Evolutionary conservation across 495 filamentous ascomycete species (phyloP).

Genomic region (Neohortaea acidophila): DNA sequence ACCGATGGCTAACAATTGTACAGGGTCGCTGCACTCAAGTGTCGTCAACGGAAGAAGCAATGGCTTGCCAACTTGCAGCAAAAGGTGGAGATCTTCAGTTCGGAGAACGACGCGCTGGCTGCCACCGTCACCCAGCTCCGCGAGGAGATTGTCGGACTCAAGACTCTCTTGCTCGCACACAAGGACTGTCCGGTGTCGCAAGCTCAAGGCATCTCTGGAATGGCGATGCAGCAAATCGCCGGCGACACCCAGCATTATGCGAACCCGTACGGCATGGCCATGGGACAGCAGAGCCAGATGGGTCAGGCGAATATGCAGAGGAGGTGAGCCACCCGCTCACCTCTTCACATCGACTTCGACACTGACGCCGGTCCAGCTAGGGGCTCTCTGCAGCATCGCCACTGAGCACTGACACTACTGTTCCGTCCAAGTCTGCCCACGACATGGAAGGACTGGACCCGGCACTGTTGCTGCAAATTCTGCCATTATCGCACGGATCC

Average conservation of each 20-base stretch:
- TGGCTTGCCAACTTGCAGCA: conserved; percentile 91
- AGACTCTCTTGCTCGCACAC: conserved; percentile 82
- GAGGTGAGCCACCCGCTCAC: conserved; percentile 1
- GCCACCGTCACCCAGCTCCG: conserved; percentile 67
- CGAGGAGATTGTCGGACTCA: conserved; percentile 90
- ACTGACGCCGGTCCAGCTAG: conserved; percentile 1
- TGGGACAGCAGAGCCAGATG: conserved; percentile 24
- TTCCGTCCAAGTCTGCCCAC: too few species aligned
- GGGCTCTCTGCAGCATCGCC: not conserved
- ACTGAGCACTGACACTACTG: too few species aligned
- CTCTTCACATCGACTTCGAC: not conserved
- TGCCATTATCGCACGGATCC: too few species aligned
- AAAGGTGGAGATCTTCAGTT: conserved; percentile 83
- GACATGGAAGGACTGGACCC: too few species aligned
- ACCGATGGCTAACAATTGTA: not conserved
- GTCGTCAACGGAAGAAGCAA: conserved; percentile 95
- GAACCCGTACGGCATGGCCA: conserved; percentile 60
- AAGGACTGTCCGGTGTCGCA: conserved; percentile 94
- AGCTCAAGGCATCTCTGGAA: conserved; percentile 59
- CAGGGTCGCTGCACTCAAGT: conserved; percentile 92
- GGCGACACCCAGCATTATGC: conserved; percentile 35
- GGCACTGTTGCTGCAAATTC: too few species aligned
- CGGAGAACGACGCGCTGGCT: conserved; percentile 78
- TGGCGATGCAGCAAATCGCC: conserved; percentile 49
- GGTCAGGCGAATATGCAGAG: conserved; percentile 13